Conservation (phyloP, 2,329 filamentous ascomycete species). For the Nigrograna mackinnonii region DNA sequence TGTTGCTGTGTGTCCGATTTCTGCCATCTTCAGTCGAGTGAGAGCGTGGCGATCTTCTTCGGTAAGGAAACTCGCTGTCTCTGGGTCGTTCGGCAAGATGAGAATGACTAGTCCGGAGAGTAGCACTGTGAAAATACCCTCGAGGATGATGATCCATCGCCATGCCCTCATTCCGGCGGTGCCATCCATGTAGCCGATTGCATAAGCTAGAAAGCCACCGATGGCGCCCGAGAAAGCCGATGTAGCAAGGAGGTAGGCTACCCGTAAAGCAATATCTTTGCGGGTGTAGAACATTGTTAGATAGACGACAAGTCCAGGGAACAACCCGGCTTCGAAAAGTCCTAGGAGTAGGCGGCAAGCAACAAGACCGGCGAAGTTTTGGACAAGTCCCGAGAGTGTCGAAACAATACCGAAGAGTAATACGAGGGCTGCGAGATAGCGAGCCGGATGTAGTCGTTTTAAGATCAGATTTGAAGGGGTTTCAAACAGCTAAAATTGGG, state of each 20-base stretch:
- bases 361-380: neutral
- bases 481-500: slow-evolving; percentile 2
- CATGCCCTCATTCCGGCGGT: slow-evolving; percentile 16
- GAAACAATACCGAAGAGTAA: neutral
- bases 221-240: slow-evolving; percentile 11
- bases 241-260: slow-evolving; percentile 6
- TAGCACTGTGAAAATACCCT: neutral
- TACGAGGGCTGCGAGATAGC: neutral
- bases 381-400: neutral
- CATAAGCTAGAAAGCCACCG: slow-evolving; percentile 28
- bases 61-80: slow-evolving; percentile 30
- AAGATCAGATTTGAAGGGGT: slow-evolving; percentile 1
- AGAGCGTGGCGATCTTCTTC: slow-evolving; percentile 28
- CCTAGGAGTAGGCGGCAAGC: neutral
- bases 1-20: slow-evolving; percentile 45
- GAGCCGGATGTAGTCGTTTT: slow-evolving; percentile 1
- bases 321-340: neutral
- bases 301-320: slow-evolving; percentile 1
- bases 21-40: slow-evolving; percentile 34
- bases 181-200: slow-evolving; percentile 25
- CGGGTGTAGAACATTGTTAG: slow-evolving; percentile 3
- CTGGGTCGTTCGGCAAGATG: slow-evolving; percentile 28
- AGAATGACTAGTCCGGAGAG: neutral
- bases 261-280: neutral
- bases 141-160: slow-evolving; percentile 34